A percentile compares a stretch with the other conserved stretches of the same genome.
Evolutionary conservation across 352 stramenopile species (phyloP).

Genomic region (Phytophthora crassamura): DNA sequence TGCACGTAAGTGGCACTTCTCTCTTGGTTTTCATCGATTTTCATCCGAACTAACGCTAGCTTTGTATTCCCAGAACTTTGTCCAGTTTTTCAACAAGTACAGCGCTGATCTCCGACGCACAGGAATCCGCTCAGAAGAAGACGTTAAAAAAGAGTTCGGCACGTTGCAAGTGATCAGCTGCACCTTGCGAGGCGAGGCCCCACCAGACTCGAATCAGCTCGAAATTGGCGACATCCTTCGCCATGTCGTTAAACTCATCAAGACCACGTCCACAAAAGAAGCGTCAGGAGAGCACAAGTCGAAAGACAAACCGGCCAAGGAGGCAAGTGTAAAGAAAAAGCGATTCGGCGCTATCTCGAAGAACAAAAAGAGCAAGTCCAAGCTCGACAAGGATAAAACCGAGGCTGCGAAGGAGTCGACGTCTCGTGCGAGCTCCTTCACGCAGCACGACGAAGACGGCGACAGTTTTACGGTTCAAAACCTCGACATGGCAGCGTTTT

Average conservation of each 20-base stretch:
- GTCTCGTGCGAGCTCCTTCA: constrained; percentile 50
- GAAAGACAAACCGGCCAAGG: constrained; percentile 59
- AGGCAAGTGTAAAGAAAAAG: constrained; percentile 55
- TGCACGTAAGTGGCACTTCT: constrained; percentile 43
- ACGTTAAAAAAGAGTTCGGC: constrained; percentile 75
- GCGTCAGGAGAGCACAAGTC: constrained; percentile 36
- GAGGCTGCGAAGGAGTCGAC: constrained; percentile 39
- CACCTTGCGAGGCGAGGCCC: constrained; percentile 40
- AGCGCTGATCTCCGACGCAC: constrained; percentile 69
- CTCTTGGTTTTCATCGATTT: background rate
- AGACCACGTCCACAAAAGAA: constrained; percentile 68
- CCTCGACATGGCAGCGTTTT: constrained; percentile 80
- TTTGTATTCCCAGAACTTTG: constrained; percentile 49
- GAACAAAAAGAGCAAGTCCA: constrained; percentile 44
- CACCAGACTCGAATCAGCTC: constrained; percentile 36
- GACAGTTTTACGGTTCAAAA: constrained; percentile 78
- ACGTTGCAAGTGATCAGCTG: constrained; percentile 57
- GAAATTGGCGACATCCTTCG: constrained; percentile 44
- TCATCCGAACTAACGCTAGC: background rate
- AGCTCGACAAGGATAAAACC: constrained; percentile 42
- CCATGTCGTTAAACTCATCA: constrained; percentile 72
- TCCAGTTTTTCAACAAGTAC: constrained; percentile 79
- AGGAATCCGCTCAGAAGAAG: constrained; percentile 65
- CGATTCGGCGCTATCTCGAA: constrained; percentile 43
- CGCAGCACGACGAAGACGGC: constrained; percentile 38